These are phyloP conservation scores for Aspergillus avenaceus DNA, from an alignment of 495 filamentous ascomycete species.

Conservation along the genomic window DNA sequence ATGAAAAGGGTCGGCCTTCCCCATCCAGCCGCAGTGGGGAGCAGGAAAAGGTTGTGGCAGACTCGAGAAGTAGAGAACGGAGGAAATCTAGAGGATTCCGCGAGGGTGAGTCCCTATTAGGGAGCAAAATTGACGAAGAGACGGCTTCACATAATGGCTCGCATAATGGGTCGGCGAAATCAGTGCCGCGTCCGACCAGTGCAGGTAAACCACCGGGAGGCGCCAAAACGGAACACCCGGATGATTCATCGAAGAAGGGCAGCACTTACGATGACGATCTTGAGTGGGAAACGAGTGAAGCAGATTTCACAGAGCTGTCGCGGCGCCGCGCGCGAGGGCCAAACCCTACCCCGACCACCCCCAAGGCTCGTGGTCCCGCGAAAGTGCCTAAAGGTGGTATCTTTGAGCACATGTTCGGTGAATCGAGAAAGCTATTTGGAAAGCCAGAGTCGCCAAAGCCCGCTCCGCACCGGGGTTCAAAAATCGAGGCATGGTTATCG, in stretches of 20 bases:
- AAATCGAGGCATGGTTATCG: conserved; percentile 77
- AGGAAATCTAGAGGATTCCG: conserved; percentile 15
- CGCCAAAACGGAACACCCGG: conserved; percentile 21
- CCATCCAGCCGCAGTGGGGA: conserved; percentile 12
- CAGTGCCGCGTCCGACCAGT: conserved; percentile 12
- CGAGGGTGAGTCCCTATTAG: conserved; percentile 18
- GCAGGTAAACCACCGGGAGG: conserved; percentile 12
- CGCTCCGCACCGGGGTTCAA: conserved; percentile 35
- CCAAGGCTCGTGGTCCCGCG: conserved; percentile 12
- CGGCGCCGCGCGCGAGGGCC: conserved; percentile 33
- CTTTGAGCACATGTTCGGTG: conserved; percentile 46
- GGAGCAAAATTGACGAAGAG: conserved; percentile 14
- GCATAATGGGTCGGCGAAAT: conserved; percentile 9
- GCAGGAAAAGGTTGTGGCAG: conserved; percentile 10
- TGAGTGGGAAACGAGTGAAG: conserved; percentile 42
- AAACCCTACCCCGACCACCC: not conserved
- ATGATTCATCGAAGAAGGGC: conserved; percentile 22
- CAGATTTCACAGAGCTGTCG: conserved; percentile 43
- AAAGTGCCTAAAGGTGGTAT: conserved; percentile 46
- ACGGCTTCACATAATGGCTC: conserved; percentile 9
- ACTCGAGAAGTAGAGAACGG: conserved; percentile 10
- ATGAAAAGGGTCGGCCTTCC: conserved; percentile 13
- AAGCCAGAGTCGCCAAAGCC: conserved; percentile 47
- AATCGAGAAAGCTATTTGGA: conserved; percentile 51
- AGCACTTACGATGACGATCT: conserved; percentile 28